Evolutionary conservation across 2,329 filamentous ascomycete species (phyloP).

Genomic region (Paraphaeosphaeria sporulosa): DNA sequence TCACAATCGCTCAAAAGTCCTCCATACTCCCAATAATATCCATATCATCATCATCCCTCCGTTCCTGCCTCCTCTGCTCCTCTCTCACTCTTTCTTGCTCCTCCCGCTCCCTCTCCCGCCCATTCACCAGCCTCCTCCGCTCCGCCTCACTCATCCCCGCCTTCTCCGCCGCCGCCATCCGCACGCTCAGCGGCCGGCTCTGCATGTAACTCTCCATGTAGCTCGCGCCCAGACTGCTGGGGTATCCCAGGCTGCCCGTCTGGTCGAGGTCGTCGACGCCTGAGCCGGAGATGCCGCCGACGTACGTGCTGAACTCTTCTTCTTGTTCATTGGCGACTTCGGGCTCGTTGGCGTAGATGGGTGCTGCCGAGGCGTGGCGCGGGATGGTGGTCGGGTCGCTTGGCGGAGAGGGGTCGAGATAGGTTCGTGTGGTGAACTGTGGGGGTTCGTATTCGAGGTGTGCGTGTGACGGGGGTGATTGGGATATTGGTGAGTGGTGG

Average conservation of each 20-base stretch:
- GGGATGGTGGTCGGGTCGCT: slow-evolving; percentile 21
- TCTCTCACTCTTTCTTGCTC: slow-evolving; percentile 11
- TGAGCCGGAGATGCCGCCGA: slow-evolving; percentile 43
- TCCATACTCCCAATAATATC: slow-evolving; percentile 47
- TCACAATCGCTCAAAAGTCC: slow-evolving; percentile 30
- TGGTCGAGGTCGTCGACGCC: slow-evolving; percentile 46
- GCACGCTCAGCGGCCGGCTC: slow-evolving; percentile 43
- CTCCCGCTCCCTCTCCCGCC: slow-evolving; percentile 11
- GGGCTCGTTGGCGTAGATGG: slow-evolving; percentile 30
- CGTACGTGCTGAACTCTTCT: slow-evolving; percentile 43
- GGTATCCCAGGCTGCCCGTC: slow-evolving; percentile 45
- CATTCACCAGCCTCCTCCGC: slow-evolving; percentile 27
- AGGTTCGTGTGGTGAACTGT: slow-evolving; percentile 28
- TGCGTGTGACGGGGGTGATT: slow-evolving; percentile 26
- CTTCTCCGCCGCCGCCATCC: slow-evolving; percentile 44
- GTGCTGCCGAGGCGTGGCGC: slow-evolving; percentile 25
- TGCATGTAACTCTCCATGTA: slow-evolving; percentile 50
- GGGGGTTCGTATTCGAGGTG: slow-evolving; percentile 29
- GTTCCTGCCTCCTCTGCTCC: background rate
- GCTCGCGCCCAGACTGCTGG: slow-evolving; percentile 43
- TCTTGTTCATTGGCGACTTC: slow-evolving; percentile 26
- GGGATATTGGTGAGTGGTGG: slow-evolving; percentile 19
- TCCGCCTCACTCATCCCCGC: slow-evolving; percentile 36
- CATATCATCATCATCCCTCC: slow-evolving; percentile 31
- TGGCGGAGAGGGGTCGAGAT: slow-evolving; percentile 36